phyloP scores from a whole-genome alignment of 306 rosid genomes.

The Inga leiocalycina region DNA sequence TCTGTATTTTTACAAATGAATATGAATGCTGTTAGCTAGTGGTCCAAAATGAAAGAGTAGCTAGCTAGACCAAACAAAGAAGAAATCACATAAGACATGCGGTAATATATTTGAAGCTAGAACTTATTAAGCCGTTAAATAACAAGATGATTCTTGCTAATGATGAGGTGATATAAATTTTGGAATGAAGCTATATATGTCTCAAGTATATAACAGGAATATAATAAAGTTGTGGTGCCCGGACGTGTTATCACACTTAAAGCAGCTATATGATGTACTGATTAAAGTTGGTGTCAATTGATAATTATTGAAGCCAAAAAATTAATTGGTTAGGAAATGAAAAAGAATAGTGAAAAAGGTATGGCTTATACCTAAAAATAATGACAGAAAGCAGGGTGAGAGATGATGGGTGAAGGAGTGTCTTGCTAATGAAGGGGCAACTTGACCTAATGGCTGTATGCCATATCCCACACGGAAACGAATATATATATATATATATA shows the following conservation, averaged over 20 bases:
- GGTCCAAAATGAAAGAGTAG: neutral
- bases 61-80: neutral
- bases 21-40: neutral
- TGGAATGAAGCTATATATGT: neutral
- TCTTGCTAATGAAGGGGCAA: constrained; percentile 4
- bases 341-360: neutral
- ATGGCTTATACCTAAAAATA: neutral
- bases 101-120: neutral
- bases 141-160: neutral
- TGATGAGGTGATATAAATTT: neutral
- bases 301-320: neutral
- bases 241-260: neutral
- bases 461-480: constrained; percentile 36
- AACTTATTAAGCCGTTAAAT: neutral
- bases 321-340: neutral
- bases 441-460: constrained; percentile 9
- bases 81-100: neutral
- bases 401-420: neutral
- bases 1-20: neutral
- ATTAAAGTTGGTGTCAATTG: neutral
- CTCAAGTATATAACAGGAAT: neutral
- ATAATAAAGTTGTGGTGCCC: neutral
- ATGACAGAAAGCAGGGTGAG: neutral
- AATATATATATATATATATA: neutral
- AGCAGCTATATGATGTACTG: neutral